phyloP scores from a whole-genome alignment of 371 early-diverging fungal genomes.

The Syncephalastrum sp. region DNA sequence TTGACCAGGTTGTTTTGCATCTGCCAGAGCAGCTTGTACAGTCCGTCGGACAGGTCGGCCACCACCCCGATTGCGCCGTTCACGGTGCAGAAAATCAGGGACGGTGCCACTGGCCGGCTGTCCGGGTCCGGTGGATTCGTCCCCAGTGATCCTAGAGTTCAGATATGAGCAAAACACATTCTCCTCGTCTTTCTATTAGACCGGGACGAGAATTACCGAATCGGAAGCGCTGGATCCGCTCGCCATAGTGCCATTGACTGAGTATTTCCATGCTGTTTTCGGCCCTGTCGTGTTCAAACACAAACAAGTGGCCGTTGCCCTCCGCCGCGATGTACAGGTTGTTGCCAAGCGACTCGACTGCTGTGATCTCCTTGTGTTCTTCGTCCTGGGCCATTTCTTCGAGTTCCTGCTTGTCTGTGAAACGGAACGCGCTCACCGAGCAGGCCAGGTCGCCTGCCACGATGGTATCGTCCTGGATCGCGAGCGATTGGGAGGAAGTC shows the following conservation, averaged over 20 bases:
- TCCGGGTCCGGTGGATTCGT: slow-evolving; percentile 66
- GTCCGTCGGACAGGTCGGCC: slow-evolving; percentile 63
- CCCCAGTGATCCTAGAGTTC: slow-evolving; percentile 63
- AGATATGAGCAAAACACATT: neutral
- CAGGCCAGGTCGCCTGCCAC: slow-evolving; percentile 34
- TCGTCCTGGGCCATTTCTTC: slow-evolving; percentile 69
- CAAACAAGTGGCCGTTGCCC: slow-evolving; percentile 62
- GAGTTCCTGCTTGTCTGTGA: slow-evolving; percentile 53
- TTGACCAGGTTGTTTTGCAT: slow-evolving; percentile 73
- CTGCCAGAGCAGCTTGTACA: slow-evolving; percentile 62
- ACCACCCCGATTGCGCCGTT: slow-evolving; percentile 83
- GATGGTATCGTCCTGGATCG: slow-evolving; percentile 23
- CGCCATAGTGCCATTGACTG: slow-evolving; percentile 86
- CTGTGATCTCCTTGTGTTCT: slow-evolving; percentile 63
- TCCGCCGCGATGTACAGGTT: slow-evolving; percentile 67
- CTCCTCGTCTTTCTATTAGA: neutral
- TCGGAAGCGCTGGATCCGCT: slow-evolving; percentile 75
- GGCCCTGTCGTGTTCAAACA: slow-evolving; percentile 43
- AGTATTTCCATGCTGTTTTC: slow-evolving; percentile 50
- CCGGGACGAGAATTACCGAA: slow-evolving; percentile 48
- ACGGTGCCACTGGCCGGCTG: slow-evolving; percentile 48
- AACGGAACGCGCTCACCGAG: slow-evolving; percentile 39
- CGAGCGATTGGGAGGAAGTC: slow-evolving; percentile 27
- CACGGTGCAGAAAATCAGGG: slow-evolving; percentile 74
- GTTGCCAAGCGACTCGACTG: slow-evolving; percentile 59